Evolutionary conservation across 108 stramenopile species (phyloP), one percentile per base, ranked within the genome.

Genomic region (Asterionellopsis glacialis): DNA sequence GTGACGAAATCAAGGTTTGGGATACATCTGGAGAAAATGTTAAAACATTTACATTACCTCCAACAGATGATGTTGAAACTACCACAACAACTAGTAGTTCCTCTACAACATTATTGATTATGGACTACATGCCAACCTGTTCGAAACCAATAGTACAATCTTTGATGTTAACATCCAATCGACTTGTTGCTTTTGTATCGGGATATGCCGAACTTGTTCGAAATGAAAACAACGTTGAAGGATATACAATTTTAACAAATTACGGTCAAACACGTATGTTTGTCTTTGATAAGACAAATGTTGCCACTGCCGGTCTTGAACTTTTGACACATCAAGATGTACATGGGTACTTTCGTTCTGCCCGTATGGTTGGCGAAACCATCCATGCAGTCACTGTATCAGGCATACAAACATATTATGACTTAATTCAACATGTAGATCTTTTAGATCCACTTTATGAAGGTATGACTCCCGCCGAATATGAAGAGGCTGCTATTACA

Each of bases 1-100:
- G 58, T 16, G 44, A 57, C n/a, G 1, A 23, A 12, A 13, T 63
- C 21, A 10, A 22, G 3, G 26, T 63, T 38, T 63, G 50, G 50
- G 33, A 51, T 40, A 23, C 27, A 1, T 33, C 33, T 2, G 7
- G 7, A 7, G 33, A 33, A 5, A 7, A 33, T 33, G 33, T 33
- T 33, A 7, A 5, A 7, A 7, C 7, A 33, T 7, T 7, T 2
- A 5, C 7, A 5, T 5, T 33, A 5, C 33, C 33, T 33, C 5
- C 2, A 33, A 7, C 33, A 33, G 33, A 5, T 7, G 7, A 33
- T 33, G 33, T 33, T 7, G 7, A 2, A 5, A 7, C 33, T 5
- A 5, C 33, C 33, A 5, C 33, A 7, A 2, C 33, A 2, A 7
- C 33, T 33, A 5, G 5, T 5, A 7, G 33, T 33, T 2, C 5